Evolutionary conservation across 2,329 filamentous ascomycete genomes (phyloP), one percentile per base, ranked within the genome.

Genomic region (Ophiostoma angusticollis): DNA sequence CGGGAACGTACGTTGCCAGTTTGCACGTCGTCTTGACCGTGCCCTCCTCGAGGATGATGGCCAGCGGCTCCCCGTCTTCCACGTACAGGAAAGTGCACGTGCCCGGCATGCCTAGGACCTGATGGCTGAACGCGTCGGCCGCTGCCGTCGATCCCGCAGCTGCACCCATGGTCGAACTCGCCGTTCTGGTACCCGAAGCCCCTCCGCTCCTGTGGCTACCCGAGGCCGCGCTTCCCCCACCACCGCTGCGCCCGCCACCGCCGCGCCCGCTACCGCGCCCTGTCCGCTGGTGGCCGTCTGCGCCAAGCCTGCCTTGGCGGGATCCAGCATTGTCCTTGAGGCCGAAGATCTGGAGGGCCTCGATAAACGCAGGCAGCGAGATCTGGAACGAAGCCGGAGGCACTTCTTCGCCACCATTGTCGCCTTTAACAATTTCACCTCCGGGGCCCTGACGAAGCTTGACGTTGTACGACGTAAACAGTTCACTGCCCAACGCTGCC

Each of bases 291-390:
- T 76, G 78, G 1, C 66, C 63, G 45, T 79, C 74, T 42, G 68
- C 62, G 11, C 78, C 74, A 6, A 68, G 62, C 50, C 70, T 77
- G 36, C 70, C 65, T 35, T 70, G 63, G 46, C 72, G 70, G 29
- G 64, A 66, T 6, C 73, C 64, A 12, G 76, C 68, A n/a, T n/a
- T n/a, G 47, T 84, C 81, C 32, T 87, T 74, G n/a, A 87, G 77
- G 35, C 85, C 85, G 53, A 98, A 93, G 35, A 98, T 96, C 53
- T 95, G 89, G 7, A 98, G 70, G 0, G 89, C 93, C 61, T 96
- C 91, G 38, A 98, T 74, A 3, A 98, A 72, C 14, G 89, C 84
- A 5, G 80, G 70, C 8, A 98, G 72, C 2, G 86, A 91, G 47
- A 96, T 80, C 54, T 93, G 80, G 55, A 98, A 98, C 37, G 72